Conservation (phyloP, 176 grass and related monocot genomes). For the Typha latifolia region DNA sequence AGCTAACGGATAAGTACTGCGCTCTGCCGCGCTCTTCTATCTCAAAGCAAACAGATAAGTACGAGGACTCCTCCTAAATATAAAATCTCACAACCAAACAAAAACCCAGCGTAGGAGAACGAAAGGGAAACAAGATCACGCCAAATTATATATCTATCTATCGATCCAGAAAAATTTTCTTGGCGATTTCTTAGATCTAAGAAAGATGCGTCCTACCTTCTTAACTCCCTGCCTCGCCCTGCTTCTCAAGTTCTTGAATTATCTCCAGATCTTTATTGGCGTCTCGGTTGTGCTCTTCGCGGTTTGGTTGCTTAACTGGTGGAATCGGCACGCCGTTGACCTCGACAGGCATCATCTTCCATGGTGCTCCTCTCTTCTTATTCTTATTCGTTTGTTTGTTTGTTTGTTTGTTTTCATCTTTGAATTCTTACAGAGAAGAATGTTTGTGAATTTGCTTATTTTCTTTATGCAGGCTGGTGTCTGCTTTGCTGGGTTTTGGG, state of each 20-base stretch:
- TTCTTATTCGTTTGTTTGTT: no score
- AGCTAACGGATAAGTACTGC: neutral
- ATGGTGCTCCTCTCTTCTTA: neutral
- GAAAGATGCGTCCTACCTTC: neutral
- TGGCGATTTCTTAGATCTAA: neutral
- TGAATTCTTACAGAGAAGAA: neutral
- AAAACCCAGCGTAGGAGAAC: neutral
- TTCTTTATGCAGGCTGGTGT: constrained; percentile 5
- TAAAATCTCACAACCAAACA: neutral
- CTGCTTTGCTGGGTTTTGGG: neutral
- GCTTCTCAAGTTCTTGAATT: constrained; percentile 7
- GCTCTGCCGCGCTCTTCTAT: neutral
- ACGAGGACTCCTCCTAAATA: neutral
- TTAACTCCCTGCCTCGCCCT: neutral
- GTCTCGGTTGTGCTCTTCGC: constrained; percentile 4
- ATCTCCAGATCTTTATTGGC: constrained; percentile 5
- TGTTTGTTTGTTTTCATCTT: no score
- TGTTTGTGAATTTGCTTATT: neutral
- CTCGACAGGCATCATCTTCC: neutral
- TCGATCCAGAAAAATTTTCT: no score
- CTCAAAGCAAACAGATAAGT: neutral
- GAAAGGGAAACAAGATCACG: neutral
- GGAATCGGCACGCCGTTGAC: neutral
- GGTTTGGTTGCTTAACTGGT: constrained; percentile 1
- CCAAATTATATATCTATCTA: no score